Percentiles rank a stretch among this genome's conserved stretches.
phyloP scores from a whole-genome alignment of 805 yeast species.

The Cyberlindnera xishuangbannaensis region DNA sequence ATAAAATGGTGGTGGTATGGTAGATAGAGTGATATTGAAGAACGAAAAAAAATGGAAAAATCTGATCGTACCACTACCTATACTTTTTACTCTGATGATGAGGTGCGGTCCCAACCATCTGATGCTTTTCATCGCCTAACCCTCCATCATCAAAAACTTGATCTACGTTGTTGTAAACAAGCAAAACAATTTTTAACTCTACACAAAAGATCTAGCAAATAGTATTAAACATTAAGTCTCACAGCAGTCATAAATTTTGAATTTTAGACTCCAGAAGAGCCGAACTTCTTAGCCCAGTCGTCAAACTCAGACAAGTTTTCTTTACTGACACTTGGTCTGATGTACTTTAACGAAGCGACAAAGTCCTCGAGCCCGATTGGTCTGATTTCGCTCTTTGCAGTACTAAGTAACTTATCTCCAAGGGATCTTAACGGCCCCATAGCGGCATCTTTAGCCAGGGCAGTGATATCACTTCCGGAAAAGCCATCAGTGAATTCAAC shows the following conservation, averaged over 20 bases:
- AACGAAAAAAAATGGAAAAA: neutral
- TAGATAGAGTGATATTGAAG: neutral
- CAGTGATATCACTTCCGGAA: constrained; percentile 92
- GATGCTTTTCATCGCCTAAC: too few relatives aligned
- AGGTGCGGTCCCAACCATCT: neutral
- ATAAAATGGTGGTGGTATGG: too few relatives aligned
- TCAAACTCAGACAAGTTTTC: constrained; percentile 78
- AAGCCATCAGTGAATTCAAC: constrained; percentile 72
- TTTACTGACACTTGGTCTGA: constrained; percentile 82
- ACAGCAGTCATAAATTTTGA: too few relatives aligned
- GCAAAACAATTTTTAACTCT: too few relatives aligned
- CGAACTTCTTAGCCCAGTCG: constrained; percentile 83
- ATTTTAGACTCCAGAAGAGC: constrained; percentile 85
- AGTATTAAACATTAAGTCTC: neutral
- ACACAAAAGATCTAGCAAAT: constrained; percentile 8
- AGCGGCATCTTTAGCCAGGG: constrained; percentile 95
- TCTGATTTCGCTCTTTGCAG: constrained; percentile 71
- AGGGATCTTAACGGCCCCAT: constrained; percentile 93
- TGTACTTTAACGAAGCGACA: constrained; percentile 63
- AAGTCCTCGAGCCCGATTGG: constrained; percentile 76
- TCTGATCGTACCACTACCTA: constrained; percentile 1
- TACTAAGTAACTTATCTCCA: constrained; percentile 73
- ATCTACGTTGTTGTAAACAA: too few relatives aligned
- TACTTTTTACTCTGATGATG: neutral
- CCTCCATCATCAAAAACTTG: too few relatives aligned